Evolutionary conservation across 768 basidiomycete genomes (phyloP).

Genomic region (Sarcodon sp.): DNA sequence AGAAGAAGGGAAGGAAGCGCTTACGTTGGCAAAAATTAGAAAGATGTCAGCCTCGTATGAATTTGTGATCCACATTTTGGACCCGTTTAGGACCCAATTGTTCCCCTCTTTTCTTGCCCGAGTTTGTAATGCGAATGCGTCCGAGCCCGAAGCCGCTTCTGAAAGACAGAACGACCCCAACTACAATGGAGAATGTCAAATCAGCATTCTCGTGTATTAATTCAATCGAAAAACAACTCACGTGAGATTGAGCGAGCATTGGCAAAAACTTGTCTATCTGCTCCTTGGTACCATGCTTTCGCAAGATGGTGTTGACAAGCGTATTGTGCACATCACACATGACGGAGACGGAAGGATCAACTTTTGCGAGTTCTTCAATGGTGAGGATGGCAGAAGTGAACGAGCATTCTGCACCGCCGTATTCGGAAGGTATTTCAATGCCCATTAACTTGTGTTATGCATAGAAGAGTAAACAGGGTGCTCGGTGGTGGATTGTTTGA

Average conservation of each 20-base stretch:
- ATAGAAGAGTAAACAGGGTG: background rate
- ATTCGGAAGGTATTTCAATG: conserved; percentile 78
- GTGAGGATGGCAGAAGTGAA: conserved; percentile 94
- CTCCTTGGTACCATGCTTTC: conserved; percentile 73
- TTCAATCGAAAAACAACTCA: conserved; percentile 14
- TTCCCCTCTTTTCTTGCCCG: conserved; percentile 82
- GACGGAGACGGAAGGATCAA: conserved; percentile 94
- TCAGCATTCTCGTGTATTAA: background rate
- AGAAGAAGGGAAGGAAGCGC: conserved; percentile 10
- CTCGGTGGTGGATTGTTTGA: background rate
- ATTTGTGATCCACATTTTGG: conserved; percentile 99
- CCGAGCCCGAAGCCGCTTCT: conserved; percentile 86
- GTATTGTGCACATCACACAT: conserved; percentile 98
- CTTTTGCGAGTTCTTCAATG: conserved; percentile 93
- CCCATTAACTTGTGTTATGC: conserved; percentile 71
- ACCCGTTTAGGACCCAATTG: conserved; percentile 84
- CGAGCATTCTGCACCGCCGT: conserved; percentile 80
- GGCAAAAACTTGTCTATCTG: conserved; percentile 88
- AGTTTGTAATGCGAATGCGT: conserved; percentile 94
- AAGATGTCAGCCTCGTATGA: conserved; percentile 85
- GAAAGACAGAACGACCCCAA: conserved; percentile 94
- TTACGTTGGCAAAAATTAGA: conserved; percentile 90
- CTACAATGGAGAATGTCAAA: conserved; percentile 24
- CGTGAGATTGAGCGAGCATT: conserved; percentile 65
- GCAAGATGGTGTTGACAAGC: conserved; percentile 88